Evolutionary conservation across 352 stramenopile species (phyloP).

Genomic region (Phytophthora melonis): DNA sequence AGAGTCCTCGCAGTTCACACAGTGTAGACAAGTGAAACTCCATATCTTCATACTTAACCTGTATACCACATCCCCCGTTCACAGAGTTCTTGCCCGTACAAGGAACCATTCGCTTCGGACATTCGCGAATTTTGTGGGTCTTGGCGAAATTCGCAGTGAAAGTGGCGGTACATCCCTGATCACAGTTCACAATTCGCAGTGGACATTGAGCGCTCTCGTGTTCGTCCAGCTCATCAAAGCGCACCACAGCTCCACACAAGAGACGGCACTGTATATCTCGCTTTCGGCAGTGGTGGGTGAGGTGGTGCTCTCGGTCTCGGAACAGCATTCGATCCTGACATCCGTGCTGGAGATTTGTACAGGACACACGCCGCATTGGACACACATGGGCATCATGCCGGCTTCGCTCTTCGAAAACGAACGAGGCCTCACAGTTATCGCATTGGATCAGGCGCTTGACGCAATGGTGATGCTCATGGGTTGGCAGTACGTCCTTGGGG

Average conservation of each 20-base stretch:
- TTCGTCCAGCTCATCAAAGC: conserved; percentile 51
- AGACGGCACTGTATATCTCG: conserved; percentile 58
- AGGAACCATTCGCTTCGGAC: conserved; percentile 59
- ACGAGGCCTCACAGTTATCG: conserved; percentile 48
- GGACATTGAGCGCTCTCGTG: conserved; percentile 67
- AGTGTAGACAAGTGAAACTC: conserved; percentile 62
- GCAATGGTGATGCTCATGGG: conserved; percentile 72
- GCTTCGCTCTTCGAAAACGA: conserved; percentile 51
- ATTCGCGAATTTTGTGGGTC: conserved; percentile 51
- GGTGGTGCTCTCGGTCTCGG: conserved; percentile 48
- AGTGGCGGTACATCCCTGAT: conserved; percentile 40
- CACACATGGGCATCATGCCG: conserved; percentile 51
- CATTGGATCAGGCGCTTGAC: conserved; percentile 59
- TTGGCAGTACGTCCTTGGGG: conserved; percentile 60
- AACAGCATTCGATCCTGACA: conserved; percentile 54
- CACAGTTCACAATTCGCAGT: conserved; percentile 56
- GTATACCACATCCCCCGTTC: conserved; percentile 50
- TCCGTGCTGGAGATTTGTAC: conserved; percentile 63
- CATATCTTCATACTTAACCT: conserved; percentile 65
- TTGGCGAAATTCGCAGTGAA: conserved; percentile 57
- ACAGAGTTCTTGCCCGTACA: conserved; percentile 38
- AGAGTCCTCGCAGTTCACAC: conserved; percentile 53
- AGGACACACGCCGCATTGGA: conserved; percentile 47
- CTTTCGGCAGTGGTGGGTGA: conserved; percentile 68
- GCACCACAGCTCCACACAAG: conserved; percentile 50